phyloP scores from a whole-genome alignment of 2,329 filamentous ascomycete species.

The Alternaria novae-zelandiae region DNA sequence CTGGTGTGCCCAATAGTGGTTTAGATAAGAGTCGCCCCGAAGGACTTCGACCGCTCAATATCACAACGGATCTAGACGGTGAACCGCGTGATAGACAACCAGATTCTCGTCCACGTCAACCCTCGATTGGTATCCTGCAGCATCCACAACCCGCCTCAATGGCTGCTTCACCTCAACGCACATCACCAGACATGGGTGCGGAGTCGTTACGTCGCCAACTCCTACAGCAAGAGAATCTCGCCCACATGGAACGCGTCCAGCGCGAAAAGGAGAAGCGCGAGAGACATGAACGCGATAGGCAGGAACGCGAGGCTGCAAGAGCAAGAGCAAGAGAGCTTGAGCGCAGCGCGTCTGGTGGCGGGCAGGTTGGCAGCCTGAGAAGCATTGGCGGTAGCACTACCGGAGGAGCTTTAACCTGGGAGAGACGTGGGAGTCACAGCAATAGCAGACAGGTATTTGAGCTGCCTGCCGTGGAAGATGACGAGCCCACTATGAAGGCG shows the following conservation, averaged over 20 bases:
- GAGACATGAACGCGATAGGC: slow-evolving; percentile 32
- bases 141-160: slow-evolving; percentile 49
- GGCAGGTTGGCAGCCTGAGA: slow-evolving; percentile 40
- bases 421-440: slow-evolving; percentile 27
- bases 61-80: slow-evolving; percentile 27
- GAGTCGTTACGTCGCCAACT: slow-evolving; percentile 45
- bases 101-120: slow-evolving; percentile 37
- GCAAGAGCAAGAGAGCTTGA: slow-evolving; percentile 44
- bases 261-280: slow-evolving; percentile 36
- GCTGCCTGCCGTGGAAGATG: slow-evolving; percentile 50
- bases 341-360: slow-evolving; percentile 42
- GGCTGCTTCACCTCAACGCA: slow-evolving; percentile 47
- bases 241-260: slow-evolving; percentile 40
- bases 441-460: slow-evolving; percentile 38
- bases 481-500: slow-evolving; percentile 66
- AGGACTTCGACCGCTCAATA: slow-evolving; percentile 38
- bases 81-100: slow-evolving; percentile 19
- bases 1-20: slow-evolving; percentile 35
- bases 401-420: slow-evolving; percentile 34
- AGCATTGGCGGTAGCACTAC: slow-evolving; percentile 38
- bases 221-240: slow-evolving; percentile 42
- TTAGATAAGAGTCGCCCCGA: slow-evolving; percentile 41
- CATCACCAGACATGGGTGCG: slow-evolving; percentile 46
- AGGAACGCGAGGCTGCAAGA: slow-evolving; percentile 38
- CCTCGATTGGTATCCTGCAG: slow-evolving; percentile 43